phyloP scores from a whole-genome alignment of 2,329 filamentous ascomycete genomes.

The Pseudocercospora pini-densiflorae region DNA sequence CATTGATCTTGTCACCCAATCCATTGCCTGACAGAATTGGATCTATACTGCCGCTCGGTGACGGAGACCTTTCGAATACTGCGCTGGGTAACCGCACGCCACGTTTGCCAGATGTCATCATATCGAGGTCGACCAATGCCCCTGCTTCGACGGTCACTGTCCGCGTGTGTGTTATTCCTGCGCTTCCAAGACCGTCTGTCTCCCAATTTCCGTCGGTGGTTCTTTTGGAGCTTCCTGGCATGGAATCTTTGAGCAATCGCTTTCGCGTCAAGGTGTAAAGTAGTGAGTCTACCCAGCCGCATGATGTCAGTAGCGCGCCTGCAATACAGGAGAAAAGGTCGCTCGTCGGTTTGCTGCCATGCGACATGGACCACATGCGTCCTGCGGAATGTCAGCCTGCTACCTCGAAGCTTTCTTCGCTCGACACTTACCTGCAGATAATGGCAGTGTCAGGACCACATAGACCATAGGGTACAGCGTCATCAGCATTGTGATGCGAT shows the following conservation, averaged over 20 bases:
- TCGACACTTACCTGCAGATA: constrained; percentile 53
- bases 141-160: constrained; percentile 34
- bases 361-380: constrained; percentile 66
- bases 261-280: constrained; percentile 63
- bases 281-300: constrained; percentile 62
- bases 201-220: constrained; percentile 23
- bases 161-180: constrained; percentile 36
- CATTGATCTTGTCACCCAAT: background rate
- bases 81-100: constrained; percentile 11
- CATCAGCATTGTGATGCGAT: constrained; percentile 61
- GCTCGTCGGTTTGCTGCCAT: constrained; percentile 41
- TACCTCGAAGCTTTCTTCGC: too few relatives aligned
- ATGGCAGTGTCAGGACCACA: constrained; percentile 68
- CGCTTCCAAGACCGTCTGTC: constrained; percentile 24
- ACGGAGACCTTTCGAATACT: constrained; percentile 13
- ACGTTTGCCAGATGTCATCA: constrained; percentile 13
- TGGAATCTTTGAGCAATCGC: constrained; percentile 54
- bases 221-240: constrained; percentile 24
- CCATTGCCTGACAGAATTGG: constrained; percentile 21
- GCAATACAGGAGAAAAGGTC: constrained; percentile 54
- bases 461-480: constrained; percentile 72
- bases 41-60: constrained; percentile 23
- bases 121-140: constrained; percentile 21
- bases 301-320: constrained; percentile 62
- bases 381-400: constrained; percentile 46